A percentile compares a stretch with the other conserved stretches of the same genome.
Evolutionary conservation across 225 moss, liverwort and hornwort genomes (phyloP).

Genomic region (Marchantia polymorpha): DNA sequence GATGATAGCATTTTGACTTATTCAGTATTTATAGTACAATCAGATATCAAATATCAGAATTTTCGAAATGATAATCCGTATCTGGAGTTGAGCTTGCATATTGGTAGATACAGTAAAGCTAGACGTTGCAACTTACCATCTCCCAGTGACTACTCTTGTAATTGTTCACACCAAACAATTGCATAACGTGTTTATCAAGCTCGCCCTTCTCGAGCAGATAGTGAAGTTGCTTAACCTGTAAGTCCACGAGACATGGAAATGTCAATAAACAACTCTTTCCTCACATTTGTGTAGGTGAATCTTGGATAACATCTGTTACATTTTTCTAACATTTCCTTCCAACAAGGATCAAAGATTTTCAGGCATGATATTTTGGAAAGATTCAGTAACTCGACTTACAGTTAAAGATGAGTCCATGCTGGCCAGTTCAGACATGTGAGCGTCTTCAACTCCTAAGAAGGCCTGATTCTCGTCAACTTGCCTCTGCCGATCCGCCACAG

Average conservation of each 20-base stretch:
- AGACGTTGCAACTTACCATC: slow-evolving; percentile 17
- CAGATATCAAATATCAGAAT: too few relatives aligned
- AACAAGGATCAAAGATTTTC: not conserved
- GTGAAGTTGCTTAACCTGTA: slow-evolving; percentile 45
- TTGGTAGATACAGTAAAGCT: too few relatives aligned
- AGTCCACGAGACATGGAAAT: slow-evolving; percentile 32
- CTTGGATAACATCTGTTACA: not conserved
- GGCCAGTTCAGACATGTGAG: slow-evolving; percentile 57
- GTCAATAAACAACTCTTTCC: not conserved
- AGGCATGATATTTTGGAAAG: not conserved
- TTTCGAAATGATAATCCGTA: too few relatives aligned
- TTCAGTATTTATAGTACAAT: too few relatives aligned
- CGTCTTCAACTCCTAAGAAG: slow-evolving; percentile 61
- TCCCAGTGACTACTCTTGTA: slow-evolving; percentile 67
- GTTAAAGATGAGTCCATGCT: slow-evolving; percentile 35
- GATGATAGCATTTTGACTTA: too few relatives aligned
- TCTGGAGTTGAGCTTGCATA: too few relatives aligned
- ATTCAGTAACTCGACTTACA: slow-evolving; percentile 23
- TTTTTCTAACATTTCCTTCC: not conserved
- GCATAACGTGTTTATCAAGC: slow-evolving; percentile 64
- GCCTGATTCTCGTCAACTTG: slow-evolving; percentile 50
- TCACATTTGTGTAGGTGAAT: too few relatives aligned
- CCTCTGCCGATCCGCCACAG: slow-evolving; percentile 59
- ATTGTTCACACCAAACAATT: slow-evolving; percentile 53
- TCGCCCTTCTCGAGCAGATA: slow-evolving; percentile 32